Evolutionary conservation across 257 asterid genomes (phyloP), one percentile per base, ranked within the genome.

Genomic region (Penstemon eatonii): DNA sequence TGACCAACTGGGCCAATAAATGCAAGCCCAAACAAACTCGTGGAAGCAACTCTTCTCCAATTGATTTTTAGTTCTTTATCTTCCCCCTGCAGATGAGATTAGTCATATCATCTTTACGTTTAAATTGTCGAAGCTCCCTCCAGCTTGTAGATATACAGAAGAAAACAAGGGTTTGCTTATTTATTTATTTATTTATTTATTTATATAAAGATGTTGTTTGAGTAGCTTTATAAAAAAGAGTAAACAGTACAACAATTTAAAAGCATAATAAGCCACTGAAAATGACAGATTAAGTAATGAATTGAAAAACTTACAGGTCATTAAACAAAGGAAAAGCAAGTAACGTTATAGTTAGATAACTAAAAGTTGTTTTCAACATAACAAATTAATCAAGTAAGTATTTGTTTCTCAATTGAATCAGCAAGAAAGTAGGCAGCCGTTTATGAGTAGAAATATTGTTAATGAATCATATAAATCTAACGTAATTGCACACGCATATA

Each of bases 1-100:
- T 90, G 97, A 71, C 97, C 97, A 78, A 90, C 81, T 3, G 97
- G 97, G 59, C 97, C 97, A 75, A 90, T 91, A 84, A 90, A 90
- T 66, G 86, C 96, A 66, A 88, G 86, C 56, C 97, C 97, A 78
- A 90, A 90, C 79, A 90, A 75, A 69, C 96, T 80, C 5, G 97
- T 88, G 57, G 90, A 75, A 71, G 92, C 91, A 54, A 90, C 97
- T 78, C 97, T 83, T 79, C 84, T 88, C 97, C 97, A 88, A 66
- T 88, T 90, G 80, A 90, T 84, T 76, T 82, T 72, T 50, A 86
- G 71, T 65, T 82, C 86, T 72, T 84, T 79, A 66, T 70, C 75
- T 81, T 80, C 83, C 68, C 73, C 80, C 97, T 90, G 81, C 56
- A 63, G 43, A 51, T 13, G 44, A 66, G 52, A 75, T 15, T 41